These are phyloP conservation scores for Maudiozyma bulderi DNA, from an alignment of 805 yeast species.

Conservation along the genomic window DNA sequence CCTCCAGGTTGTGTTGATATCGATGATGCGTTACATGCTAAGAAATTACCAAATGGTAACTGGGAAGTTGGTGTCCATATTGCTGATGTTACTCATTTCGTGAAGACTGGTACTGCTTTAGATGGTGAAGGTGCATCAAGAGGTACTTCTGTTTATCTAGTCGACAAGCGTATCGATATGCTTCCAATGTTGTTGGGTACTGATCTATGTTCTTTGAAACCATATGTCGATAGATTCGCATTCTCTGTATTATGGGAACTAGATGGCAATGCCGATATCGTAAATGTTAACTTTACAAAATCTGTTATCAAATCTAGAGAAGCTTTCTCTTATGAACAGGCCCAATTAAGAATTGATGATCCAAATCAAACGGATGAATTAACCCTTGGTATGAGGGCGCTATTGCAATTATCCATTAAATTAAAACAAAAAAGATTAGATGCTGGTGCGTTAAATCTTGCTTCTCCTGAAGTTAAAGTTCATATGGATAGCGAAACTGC, in stretches of 20 bases:
- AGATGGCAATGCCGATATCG: constrained; percentile 76
- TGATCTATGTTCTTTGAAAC: constrained; percentile 87
- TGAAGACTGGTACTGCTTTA: constrained; percentile 81
- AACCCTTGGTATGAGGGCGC: constrained; percentile 79
- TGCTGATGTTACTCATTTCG: constrained; percentile 97
- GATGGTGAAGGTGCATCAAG: constrained; percentile 95
- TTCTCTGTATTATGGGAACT: constrained; percentile 95
- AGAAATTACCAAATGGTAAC: constrained; percentile 77
- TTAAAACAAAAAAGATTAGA: constrained; percentile 78
- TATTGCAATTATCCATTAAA: constrained; percentile 70
- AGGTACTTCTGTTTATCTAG: constrained; percentile 94
- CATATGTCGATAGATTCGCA: constrained; percentile 91
- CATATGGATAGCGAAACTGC: constrained; percentile 95
- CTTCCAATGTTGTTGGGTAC: constrained; percentile 92
- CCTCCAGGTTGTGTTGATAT: constrained; percentile 98
- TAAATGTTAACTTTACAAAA: constrained; percentile 69
- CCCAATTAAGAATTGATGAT: constrained; percentile 88
- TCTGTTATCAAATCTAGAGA: constrained; percentile 85
- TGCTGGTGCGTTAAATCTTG: constrained; percentile 93
- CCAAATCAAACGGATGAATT: constrained; percentile 63
- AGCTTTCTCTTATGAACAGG: constrained; percentile 90
- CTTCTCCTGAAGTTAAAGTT: constrained; percentile 96
- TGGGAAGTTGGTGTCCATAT: constrained; percentile 97
- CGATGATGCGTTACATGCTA: constrained; percentile 94
- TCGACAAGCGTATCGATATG: constrained; percentile 98